phyloP scores from a whole-genome alignment of 306 rosid species.

The Vigna angularis region DNA sequence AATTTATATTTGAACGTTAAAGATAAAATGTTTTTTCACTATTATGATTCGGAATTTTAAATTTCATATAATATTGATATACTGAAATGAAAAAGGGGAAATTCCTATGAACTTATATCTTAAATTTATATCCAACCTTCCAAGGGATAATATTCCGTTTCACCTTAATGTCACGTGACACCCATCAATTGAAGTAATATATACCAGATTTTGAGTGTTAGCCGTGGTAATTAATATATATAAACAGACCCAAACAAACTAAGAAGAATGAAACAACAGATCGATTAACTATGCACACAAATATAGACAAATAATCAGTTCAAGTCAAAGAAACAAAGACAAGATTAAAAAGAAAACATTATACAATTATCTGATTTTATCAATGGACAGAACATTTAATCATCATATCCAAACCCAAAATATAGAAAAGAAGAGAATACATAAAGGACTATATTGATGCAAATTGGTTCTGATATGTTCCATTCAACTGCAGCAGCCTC shows the following conservation, averaged over 20 bases:
- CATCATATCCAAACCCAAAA: slow-evolving; percentile 53
- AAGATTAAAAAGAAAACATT: slow-evolving; percentile 45
- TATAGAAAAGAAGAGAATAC: slow-evolving; percentile 28
- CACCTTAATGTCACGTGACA: not conserved
- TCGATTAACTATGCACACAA: slow-evolving; percentile 57
- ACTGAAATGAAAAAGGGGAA: no score
- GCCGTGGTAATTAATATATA: no score
- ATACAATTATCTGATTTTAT: slow-evolving; percentile 58
- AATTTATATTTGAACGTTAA: no score
- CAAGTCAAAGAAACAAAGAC: slow-evolving; percentile 39
- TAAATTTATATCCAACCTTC: no score
- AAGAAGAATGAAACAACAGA: slow-evolving; percentile 55
- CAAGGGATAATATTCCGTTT: no score
- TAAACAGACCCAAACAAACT: not conserved
- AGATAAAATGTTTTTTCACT: no score
- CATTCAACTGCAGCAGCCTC: slow-evolving; percentile 89
- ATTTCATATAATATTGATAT: no score
- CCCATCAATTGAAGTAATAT: no score
- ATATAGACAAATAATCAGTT: slow-evolving; percentile 47
- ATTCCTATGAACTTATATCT: no score
- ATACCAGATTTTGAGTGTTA: not conserved
- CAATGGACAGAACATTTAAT: slow-evolving; percentile 33
- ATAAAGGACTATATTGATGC: slow-evolving; percentile 35
- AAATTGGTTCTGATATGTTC: slow-evolving; percentile 42
- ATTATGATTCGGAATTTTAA: no score